These are phyloP conservation scores for Amoeboaphelidium protococcarum DNA, from an alignment of 371 early-diverging fungal species.

Conservation along the genomic window DNA sequence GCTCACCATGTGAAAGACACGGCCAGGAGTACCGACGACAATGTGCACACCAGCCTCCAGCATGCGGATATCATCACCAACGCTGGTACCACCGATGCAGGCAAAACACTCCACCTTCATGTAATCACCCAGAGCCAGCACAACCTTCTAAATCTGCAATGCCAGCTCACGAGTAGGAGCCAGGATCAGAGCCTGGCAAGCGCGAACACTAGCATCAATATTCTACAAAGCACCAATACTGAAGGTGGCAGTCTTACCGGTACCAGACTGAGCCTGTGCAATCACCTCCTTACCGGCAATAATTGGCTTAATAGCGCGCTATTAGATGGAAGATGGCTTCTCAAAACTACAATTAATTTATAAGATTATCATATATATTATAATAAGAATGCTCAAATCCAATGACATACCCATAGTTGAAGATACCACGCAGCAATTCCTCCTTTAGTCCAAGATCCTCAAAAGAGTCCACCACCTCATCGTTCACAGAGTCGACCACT, in stretches of 20 bases:
- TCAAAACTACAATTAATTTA: conserved; percentile 16
- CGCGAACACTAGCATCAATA: conserved; percentile 49
- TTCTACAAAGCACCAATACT: conserved; percentile 87
- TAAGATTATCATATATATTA: not conserved
- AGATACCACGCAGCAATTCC: conserved; percentile 86
- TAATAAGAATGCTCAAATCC: too few species aligned
- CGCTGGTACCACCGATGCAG: conserved; percentile 88
- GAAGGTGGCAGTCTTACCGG: conserved; percentile 99
- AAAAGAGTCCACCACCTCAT: conserved; percentile 19
- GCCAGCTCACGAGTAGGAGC: conserved; percentile 99
- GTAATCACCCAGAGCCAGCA: conserved; percentile 73
- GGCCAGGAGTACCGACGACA: conserved; percentile 97
- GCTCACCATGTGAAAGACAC: conserved; percentile 96
- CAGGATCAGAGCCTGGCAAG: conserved; percentile 89
- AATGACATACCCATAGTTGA: conserved; percentile 89
- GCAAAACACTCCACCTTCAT: conserved; percentile 80
- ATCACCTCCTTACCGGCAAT: conserved; percentile 83
- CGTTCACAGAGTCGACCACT: too few species aligned
- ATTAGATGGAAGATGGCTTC: conserved; percentile 91
- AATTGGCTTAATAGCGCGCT: conserved; percentile 84
- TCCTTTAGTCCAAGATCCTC: conserved; percentile 79
- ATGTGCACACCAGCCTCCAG: conserved; percentile 49
- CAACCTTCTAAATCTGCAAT: conserved; percentile 77
- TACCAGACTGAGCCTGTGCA: conserved; percentile 99
- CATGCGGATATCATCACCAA: conserved; percentile 69